Evolutionary conservation across 2,329 filamentous ascomycete genomes (phyloP).

Genomic region (Saccharata proteae): DNA sequence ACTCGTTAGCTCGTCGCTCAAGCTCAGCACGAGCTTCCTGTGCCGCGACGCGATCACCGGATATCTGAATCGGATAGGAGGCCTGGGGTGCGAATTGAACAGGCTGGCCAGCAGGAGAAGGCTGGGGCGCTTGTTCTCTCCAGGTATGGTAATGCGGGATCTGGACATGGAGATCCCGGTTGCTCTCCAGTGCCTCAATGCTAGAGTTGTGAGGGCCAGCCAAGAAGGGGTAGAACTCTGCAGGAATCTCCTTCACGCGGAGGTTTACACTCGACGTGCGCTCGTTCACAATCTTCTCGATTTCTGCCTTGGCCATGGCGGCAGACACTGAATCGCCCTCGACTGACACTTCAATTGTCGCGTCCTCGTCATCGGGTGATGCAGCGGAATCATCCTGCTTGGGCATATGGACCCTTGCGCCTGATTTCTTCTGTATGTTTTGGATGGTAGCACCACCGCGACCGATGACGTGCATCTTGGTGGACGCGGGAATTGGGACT

Average conservation of each 20-base stretch:
- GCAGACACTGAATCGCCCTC: slow-evolving; percentile 87
- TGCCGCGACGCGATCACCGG: slow-evolving; percentile 73
- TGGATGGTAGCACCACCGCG: slow-evolving; percentile 84
- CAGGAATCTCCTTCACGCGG: slow-evolving; percentile 70
- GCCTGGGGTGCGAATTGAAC: slow-evolving; percentile 59
- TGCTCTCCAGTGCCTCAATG: slow-evolving; percentile 55
- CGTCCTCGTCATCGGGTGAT: slow-evolving; percentile 65
- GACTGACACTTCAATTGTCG: slow-evolving; percentile 71
- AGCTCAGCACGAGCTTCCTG: slow-evolving; percentile 70
- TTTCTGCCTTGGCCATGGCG: slow-evolving; percentile 69
- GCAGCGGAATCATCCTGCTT: slow-evolving; percentile 56
- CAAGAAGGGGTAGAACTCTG: slow-evolving; percentile 93
- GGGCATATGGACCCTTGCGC: slow-evolving; percentile 81
- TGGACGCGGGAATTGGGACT: slow-evolving; percentile 70
- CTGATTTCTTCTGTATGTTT: slow-evolving; percentile 76
- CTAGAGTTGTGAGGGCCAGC: slow-evolving; percentile 63
- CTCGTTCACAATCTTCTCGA: slow-evolving; percentile 79
- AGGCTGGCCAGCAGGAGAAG: slow-evolving; percentile 49
- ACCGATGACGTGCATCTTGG: slow-evolving; percentile 84
- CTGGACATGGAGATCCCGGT: slow-evolving; percentile 65
- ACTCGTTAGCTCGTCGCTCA: slow-evolving; percentile 63
- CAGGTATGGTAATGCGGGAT: slow-evolving; percentile 74
- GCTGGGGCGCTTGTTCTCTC: slow-evolving; percentile 52
- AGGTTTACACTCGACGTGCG: slow-evolving; percentile 70
- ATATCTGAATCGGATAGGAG: slow-evolving; percentile 70